Percentiles rank a stretch among this genome's conserved stretches.
These are phyloP conservation scores for Sclerotiophoma versabilis DNA, from an alignment of 2,329 filamentous ascomycete species.

Conservation along the genomic window DNA sequence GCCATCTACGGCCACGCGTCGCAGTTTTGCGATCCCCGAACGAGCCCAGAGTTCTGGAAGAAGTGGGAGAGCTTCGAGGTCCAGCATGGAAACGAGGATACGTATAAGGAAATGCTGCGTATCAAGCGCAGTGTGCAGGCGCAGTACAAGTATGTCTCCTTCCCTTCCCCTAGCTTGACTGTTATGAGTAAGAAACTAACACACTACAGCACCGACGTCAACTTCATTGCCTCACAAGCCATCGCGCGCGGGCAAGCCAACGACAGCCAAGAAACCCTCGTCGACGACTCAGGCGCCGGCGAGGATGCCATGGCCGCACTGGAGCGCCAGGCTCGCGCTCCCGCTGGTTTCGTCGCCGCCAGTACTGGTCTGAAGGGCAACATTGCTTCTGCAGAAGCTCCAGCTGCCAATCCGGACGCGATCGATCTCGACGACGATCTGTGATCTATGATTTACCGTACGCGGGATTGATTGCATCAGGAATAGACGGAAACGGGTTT, in stretches of 20 bases:
- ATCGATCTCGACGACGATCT: constrained; percentile 74
- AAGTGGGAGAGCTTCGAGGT: constrained; percentile 99
- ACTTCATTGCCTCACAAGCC: constrained; percentile 96
- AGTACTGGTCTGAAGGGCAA: constrained; percentile 75
- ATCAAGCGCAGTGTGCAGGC: constrained; percentile 98
- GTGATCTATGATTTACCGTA: not conserved
- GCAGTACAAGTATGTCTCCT: constrained; percentile 78
- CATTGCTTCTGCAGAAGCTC: constrained; percentile 54
- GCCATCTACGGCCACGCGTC: constrained; percentile 97
- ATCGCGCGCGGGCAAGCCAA: constrained; percentile 77
- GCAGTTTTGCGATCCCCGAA: constrained; percentile 95
- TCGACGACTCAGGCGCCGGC: constrained; percentile 58
- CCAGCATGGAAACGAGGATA: constrained; percentile 97
- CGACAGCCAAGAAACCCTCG: constrained; percentile 45
- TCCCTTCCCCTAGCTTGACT: not conserved
- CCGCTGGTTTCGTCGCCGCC: constrained; percentile 88
- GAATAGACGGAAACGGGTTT: too few species aligned
- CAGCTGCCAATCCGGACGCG: constrained; percentile 78
- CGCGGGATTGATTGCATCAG: too few species aligned
- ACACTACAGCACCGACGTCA: constrained; percentile 79
- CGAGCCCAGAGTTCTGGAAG: constrained; percentile 88
- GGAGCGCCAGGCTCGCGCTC: constrained; percentile 86
- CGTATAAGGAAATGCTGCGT: constrained; percentile 98
- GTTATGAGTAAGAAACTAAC: constrained; percentile 37
- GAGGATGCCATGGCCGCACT: constrained; percentile 88